Evolutionary conservation across 2,329 filamentous ascomycete genomes (phyloP).

Genomic region (Diaporthe longicolla): DNA sequence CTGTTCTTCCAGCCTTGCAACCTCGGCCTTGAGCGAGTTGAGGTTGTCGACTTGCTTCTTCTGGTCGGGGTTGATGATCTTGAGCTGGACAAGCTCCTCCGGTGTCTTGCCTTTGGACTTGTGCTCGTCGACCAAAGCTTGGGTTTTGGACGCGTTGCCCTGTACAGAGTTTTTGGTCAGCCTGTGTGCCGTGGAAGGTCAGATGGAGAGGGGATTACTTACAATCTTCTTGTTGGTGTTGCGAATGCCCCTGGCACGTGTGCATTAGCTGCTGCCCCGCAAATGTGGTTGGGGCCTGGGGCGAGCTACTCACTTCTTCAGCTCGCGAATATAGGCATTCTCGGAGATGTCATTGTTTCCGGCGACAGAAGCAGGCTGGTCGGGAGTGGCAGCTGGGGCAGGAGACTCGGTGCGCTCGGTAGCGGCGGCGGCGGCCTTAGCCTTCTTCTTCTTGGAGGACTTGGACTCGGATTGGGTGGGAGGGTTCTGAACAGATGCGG

Average conservation of each 20-base stretch:
- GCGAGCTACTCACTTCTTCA: conserved; percentile 80
- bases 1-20: conserved; percentile 81
- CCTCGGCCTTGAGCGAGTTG: conserved; percentile 77
- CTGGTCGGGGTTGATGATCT: conserved; percentile 86
- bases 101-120: conserved; percentile 76
- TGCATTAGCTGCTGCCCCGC: not conserved
- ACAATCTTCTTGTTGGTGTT: conserved; percentile 96
- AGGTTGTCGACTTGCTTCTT: conserved; percentile 84
- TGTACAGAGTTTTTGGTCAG: conserved; percentile 51
- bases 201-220: conserved; percentile 55
- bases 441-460: conserved; percentile 78
- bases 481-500: conserved; percentile 74
- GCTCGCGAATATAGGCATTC: conserved; percentile 85
- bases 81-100: conserved; percentile 78
- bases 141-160: conserved; percentile 81
- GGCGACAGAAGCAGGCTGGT: conserved; percentile 63
- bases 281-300: not conserved
- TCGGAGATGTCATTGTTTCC: conserved; percentile 75
- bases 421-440: conserved; percentile 57
- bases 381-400: conserved; percentile 64
- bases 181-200: conserved; percentile 8
- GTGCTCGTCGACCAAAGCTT: conserved; percentile 77
- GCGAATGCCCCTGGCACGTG: conserved; percentile 79
- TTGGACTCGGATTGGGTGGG: conserved; percentile 74
- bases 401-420: conserved; percentile 67